Percentiles rank a stretch among this genome's conserved stretches.
Evolutionary conservation across 164 flowering plant genomes (phyloP).

Genomic region (Saururus chinensis): DNA sequence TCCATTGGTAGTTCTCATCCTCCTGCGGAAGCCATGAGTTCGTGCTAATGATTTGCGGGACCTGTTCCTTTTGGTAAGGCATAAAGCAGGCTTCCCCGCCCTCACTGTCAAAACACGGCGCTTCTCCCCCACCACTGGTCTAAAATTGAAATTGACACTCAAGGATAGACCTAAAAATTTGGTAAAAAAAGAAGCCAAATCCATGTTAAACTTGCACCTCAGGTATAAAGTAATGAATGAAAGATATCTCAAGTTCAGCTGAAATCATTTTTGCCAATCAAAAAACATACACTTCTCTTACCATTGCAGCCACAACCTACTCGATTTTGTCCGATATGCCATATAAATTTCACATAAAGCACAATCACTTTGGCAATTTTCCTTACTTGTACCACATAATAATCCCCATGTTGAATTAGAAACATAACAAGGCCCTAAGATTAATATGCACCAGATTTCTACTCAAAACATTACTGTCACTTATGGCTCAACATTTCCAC

Average conservation of each 20-base stretch:
- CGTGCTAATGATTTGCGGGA: conserved; percentile 86
- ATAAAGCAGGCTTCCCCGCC: conserved; percentile 59
- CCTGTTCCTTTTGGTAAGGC: conserved; percentile 76
- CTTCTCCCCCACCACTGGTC: conserved; percentile 16
- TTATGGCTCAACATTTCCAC: too few relatives aligned
- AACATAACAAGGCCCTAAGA: too few relatives aligned
- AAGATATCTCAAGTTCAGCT: neutral
- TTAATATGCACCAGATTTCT: too few relatives aligned
- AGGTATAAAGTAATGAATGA: too few relatives aligned
- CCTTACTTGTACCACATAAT: too few relatives aligned
- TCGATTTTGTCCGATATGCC: neutral
- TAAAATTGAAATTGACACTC: conserved; percentile 36
- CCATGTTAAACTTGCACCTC: neutral
- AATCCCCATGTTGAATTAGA: too few relatives aligned
- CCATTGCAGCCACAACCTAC: neutral
- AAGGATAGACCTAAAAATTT: conserved; percentile 48
- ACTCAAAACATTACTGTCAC: too few relatives aligned
- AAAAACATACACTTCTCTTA: too few relatives aligned
- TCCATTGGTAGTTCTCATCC: conserved; percentile 88
- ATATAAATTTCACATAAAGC: neutral
- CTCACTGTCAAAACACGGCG: conserved; percentile 50
- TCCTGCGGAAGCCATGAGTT: conserved; percentile 75
- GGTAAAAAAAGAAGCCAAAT: neutral
- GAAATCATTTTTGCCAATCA: neutral
- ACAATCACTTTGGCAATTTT: neutral